Evolutionary conservation across 768 basidiomycete species (phyloP).

Genomic region (Hortiboletus flavorubellus): DNA sequence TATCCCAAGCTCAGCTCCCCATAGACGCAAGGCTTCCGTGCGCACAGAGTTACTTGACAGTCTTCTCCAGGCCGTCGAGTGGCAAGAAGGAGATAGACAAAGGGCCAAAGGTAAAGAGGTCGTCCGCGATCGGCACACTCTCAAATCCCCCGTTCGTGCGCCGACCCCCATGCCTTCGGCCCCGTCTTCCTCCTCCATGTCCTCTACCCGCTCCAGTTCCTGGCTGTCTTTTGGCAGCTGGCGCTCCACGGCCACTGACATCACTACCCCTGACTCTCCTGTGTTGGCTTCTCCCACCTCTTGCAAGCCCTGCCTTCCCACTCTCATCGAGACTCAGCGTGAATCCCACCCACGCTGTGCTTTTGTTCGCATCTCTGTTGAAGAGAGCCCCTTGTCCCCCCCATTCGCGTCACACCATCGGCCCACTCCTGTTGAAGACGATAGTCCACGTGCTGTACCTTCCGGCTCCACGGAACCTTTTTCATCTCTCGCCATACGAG

Average conservation of each 20-base stretch:
- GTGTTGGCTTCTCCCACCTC: slow-evolving; percentile 30
- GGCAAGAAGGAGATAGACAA: slow-evolving; percentile 38
- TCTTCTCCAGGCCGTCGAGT: slow-evolving; percentile 43
- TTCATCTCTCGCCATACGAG: slow-evolving; percentile 8
- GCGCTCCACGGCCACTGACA: slow-evolving; percentile 37
- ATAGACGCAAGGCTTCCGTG: slow-evolving; percentile 20
- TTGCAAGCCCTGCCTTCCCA: slow-evolving; percentile 27
- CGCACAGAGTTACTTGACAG: slow-evolving; percentile 40
- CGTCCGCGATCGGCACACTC: slow-evolving; percentile 26
- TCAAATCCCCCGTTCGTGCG: slow-evolving; percentile 6
- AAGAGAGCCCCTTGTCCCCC: slow-evolving; percentile 37
- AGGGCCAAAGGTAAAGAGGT: slow-evolving; percentile 40
- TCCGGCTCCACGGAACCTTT: not conserved
- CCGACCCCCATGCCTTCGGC: slow-evolving; percentile 17
- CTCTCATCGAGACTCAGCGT: slow-evolving; percentile 26
- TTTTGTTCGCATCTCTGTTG: slow-evolving; percentile 33
- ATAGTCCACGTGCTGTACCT: slow-evolving; percentile 13
- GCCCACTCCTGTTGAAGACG: slow-evolving; percentile 14
- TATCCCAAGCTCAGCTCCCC: slow-evolving; percentile 11
- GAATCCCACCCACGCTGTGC: slow-evolving; percentile 37
- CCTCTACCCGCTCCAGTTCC: slow-evolving; percentile 37
- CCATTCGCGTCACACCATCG: not conserved
- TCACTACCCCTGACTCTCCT: slow-evolving; percentile 34
- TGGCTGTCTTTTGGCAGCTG: slow-evolving; percentile 44
- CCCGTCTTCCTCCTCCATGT: slow-evolving; percentile 28